Conservation (phyloP, 2,329 filamentous ascomycete species). For the Colletotrichum lentis region DNA sequence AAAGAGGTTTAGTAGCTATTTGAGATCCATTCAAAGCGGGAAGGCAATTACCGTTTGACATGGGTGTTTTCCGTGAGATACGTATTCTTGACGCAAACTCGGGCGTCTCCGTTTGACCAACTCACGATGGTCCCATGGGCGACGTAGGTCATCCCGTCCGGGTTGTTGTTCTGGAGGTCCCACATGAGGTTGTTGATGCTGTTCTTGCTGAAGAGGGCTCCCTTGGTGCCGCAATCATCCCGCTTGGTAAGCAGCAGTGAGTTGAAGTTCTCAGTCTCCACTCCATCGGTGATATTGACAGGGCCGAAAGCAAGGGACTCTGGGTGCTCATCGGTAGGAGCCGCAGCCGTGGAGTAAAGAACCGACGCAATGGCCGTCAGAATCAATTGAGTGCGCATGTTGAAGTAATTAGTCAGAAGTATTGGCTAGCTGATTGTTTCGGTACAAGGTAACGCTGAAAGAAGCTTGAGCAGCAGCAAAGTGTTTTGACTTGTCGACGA, state of each 20-base stretch:
- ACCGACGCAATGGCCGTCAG: neutral
- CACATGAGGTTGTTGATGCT: slow-evolving; percentile 4
- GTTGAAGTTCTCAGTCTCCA: neutral
- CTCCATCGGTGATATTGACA: neutral
- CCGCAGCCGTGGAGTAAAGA: neutral
- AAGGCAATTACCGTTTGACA: slow-evolving; percentile 5
- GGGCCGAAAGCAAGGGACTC: neutral
- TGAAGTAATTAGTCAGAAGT: no score
- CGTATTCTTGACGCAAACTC: neutral
- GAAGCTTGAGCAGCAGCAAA: neutral
- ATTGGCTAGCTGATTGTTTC: no score
- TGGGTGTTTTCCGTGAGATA: slow-evolving; percentile 1
- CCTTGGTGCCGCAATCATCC: neutral
- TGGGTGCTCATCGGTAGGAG: neutral
- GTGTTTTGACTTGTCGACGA: neutral
- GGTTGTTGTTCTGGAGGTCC: slow-evolving; percentile 6
- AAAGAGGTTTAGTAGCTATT: no score
- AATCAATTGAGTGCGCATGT: neutral
- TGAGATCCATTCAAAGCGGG: no score
- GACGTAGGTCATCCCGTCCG: neutral
- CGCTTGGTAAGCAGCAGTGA: neutral
- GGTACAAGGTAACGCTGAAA: neutral
- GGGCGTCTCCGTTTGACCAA: slow-evolving; percentile 5
- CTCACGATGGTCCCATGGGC: neutral
- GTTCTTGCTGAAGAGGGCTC: slow-evolving; percentile 4